Evolutionary conservation across 176 grass and related monocot genomes (phyloP), one percentile per base, ranked within the genome.

Genomic region (Panicum miliaceum): DNA sequence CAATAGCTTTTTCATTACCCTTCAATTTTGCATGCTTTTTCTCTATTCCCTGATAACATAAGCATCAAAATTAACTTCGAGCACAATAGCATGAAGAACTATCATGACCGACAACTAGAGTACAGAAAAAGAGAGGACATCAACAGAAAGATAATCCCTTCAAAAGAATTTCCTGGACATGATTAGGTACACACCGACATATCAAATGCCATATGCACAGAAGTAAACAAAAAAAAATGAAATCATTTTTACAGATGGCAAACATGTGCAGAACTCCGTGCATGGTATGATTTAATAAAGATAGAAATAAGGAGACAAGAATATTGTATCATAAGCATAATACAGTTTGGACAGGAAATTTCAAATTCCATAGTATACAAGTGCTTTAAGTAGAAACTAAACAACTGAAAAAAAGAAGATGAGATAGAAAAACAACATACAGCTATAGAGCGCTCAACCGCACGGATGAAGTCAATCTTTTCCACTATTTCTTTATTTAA

Each of bases 381-480:
- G 40, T 26, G 12, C 23, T 83, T 54, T 19, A 71, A 46, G 61
- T 70, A 60, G 13, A 50, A 86, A 86, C 34, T 32, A 40, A 59
- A 57, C 3, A 42, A 66, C 12, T 1, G 0, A 32, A 43, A 11
- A 47, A 34, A 38, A 36, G 29, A 2, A 32, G 1, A 63, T 13
- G 19, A 87, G 48, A 79, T 63, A 59, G 48, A 26, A 64, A 81
- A 80, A 89, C 64, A 91, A 90, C 91, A 86, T 99, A 99, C 97
- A 84, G 97, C 97, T 90, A 99, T 96, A 73, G 97, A 99, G 58
- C 97, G 93, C 77, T 99, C 97, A 86, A 99, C 97, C 7, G 97
- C 97, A 78, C 46, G 79, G 78, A 99, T 96, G 73, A 99, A 99
- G 68, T 99, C 97, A 74, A 99, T 89, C 78, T 89, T 99, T 89